phyloP scores from a whole-genome alignment of 805 yeast genomes.

The Kuraishia capsulata region DNA sequence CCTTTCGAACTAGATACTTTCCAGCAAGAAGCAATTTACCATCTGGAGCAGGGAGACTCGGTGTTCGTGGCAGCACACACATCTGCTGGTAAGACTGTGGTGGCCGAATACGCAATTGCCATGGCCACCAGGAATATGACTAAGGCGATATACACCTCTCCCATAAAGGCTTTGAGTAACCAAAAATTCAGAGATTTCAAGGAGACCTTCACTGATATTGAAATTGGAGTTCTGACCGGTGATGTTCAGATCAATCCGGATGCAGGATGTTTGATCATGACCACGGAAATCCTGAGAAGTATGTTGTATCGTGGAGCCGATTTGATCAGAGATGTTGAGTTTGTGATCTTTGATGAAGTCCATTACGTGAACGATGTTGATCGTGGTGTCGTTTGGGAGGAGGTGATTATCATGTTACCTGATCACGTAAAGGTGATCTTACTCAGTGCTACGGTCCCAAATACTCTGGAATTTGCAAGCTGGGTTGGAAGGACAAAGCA shows the following conservation, averaged over 20 bases:
- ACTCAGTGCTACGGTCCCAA: conserved; percentile 97
- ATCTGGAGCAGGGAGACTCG: conserved; percentile 94
- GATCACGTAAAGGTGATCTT: conserved; percentile 90
- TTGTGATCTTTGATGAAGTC: conserved; percentile 91
- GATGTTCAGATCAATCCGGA: conserved; percentile 97
- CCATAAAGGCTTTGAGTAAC: conserved; percentile 84
- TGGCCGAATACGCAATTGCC: conserved; percentile 97
- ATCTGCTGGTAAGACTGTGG: conserved; percentile 97
- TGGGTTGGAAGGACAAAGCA: conserved; percentile 98
- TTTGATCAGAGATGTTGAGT: conserved; percentile 91
- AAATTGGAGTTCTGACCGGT: conserved; percentile 93
- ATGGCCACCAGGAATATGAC: conserved; percentile 96
- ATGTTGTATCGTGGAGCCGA: conserved; percentile 98
- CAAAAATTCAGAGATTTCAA: conserved; percentile 87
- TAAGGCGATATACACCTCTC: conserved; percentile 92
- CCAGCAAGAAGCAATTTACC: conserved; percentile 95
- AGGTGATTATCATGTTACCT: conserved; percentile 94
- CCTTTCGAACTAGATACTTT: conserved; percentile 92
- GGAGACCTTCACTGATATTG: conserved; percentile 68
- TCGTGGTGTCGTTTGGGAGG: conserved; percentile 99
- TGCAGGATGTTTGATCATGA: conserved; percentile 94
- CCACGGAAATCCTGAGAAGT: conserved; percentile 90
- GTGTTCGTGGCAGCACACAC: conserved; percentile 99
- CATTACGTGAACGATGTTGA: conserved; percentile 96
- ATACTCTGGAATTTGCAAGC: conserved; percentile 92